phyloP scores from a whole-genome alignment of 345 rosid genomes.

The Sisymbrium altissimum region DNA sequence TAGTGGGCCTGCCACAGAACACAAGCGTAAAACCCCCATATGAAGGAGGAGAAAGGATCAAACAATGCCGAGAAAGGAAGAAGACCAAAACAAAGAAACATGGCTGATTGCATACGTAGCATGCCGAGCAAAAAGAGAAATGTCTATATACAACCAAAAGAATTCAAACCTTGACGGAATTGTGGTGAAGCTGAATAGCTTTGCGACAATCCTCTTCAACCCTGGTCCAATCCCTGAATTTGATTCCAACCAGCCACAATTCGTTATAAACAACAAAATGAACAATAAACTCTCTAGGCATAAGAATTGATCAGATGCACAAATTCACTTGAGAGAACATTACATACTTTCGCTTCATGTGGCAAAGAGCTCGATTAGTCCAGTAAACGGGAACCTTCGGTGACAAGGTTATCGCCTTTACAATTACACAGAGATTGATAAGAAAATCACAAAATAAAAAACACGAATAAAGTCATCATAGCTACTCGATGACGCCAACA shows the following conservation, averaged over 20 bases:
- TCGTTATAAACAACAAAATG: not conserved
- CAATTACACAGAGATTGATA: not conserved
- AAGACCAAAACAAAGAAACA: conserved; percentile 1
- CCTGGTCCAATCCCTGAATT: conserved; percentile 69
- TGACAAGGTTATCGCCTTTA: conserved; percentile 82
- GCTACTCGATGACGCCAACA: not conserved
- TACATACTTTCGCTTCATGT: conserved; percentile 82
- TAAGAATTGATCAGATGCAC: not conserved
- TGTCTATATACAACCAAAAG: not conserved
- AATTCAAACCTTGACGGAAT: conserved; percentile 61
- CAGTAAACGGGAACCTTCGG: conserved; percentile 80
- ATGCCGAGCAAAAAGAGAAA: not conserved
- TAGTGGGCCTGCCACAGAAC: conserved; percentile 63
- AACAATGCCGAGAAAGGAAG: not conserved
- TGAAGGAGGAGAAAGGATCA: not conserved
- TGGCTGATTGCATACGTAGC: not conserved
- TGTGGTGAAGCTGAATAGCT: conserved; percentile 70
- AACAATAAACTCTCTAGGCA: not conserved
- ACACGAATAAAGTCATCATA: not conserved
- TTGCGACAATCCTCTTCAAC: conserved; percentile 78
- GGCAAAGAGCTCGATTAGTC: conserved; percentile 95
- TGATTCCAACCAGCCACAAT: conserved; percentile 7
- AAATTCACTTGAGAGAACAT: not conserved
- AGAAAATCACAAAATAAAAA: not conserved
- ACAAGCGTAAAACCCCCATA: conserved; percentile 1